Base-by-base conservation (phyloP, 1,139 yeast genomes). In the Meyerozyma carpophila region DNA sequence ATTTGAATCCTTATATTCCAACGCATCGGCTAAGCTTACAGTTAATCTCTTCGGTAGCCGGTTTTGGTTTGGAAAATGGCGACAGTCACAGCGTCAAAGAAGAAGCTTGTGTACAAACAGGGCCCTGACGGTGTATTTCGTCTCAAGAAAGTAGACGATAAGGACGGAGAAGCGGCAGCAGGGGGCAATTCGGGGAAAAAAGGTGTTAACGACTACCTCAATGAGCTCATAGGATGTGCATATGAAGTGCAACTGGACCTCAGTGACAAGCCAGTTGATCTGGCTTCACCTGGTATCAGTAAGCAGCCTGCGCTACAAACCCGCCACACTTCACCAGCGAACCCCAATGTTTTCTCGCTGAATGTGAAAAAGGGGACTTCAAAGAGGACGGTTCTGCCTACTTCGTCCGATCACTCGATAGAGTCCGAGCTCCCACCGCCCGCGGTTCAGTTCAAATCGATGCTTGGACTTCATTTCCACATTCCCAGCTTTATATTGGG, bases 101-200 rank as follows among this genome's bases (percentile, higher is more conserved):
- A 63, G 50, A 67, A 65, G 47, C 52, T 69, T 25, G 66, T 69
- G 8, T 70, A 70, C 50, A 64, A 65, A 46, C 73, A 68, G 49
- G 73, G 66, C 47, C 63, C 70, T 8, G 75, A 70, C 49, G 75
- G 75, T 3, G 72, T 69, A 6, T 70, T 67, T 46, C 56, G 74
- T n/a, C 55, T 69, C 44, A 68, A 67, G 46, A 65, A 62, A 47
- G 57, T 61, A 4, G 52, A 48, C 38, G 49, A 42, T 32, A 47
- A 44, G 40, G 52, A 48, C 11, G 43, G 16, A 29, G 37, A 24
- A 13, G 11, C 11, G 16, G 25, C 28, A 18, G 41, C 39, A 8
- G 36, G 32, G 11, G 24, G 24, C 24, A 21, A 21, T 21, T 21
- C 24, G 24, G 14, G 20, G 8, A 40, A 41, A 39, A 42, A 42